phyloP scores from a whole-genome alignment of 306 rosid species.

The Lotus japonicus region DNA sequence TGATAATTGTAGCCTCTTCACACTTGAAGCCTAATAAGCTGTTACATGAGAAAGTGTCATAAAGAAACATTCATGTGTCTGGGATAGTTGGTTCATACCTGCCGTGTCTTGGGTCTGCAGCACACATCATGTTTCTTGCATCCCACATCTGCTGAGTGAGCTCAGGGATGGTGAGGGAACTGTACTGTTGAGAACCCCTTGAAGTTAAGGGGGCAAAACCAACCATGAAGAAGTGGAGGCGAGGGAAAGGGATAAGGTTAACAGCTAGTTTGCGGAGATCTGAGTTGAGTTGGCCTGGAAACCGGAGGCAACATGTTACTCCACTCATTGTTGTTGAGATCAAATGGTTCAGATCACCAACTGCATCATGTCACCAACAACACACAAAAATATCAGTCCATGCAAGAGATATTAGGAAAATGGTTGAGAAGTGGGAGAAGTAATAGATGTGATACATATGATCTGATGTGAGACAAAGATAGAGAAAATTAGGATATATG shows the following conservation, averaged over 20 bases:
- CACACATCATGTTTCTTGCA: constrained; percentile 57
- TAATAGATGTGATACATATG: too few relatives aligned
- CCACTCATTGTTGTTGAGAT: constrained; percentile 96
- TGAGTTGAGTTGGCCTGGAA: constrained; percentile 87
- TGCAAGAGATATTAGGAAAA: too few relatives aligned
- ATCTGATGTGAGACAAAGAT: too few relatives aligned
- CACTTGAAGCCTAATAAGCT: too few relatives aligned
- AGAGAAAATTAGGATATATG: too few relatives aligned
- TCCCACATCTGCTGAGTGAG: constrained; percentile 91
- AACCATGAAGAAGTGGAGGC: constrained; percentile 37
- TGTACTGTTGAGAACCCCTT: constrained; percentile 62
- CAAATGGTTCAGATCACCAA: constrained; percentile 91
- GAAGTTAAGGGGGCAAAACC: constrained; percentile 88
- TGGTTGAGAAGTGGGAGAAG: too few relatives aligned
- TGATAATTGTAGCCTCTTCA: too few relatives aligned
- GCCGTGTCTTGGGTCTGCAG: constrained; percentile 85
- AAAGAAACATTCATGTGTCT: too few relatives aligned
- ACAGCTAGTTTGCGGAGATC: constrained; percentile 73
- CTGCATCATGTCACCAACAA: constrained; percentile 24
- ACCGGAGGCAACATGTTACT: constrained; percentile 86
- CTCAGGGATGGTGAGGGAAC: constrained; percentile 80
- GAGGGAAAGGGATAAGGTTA: constrained; percentile 28
- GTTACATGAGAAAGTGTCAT: too few relatives aligned
- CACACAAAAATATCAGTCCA: too few relatives aligned
- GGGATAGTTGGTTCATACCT: background rate